phyloP scores from a whole-genome alignment of 78 protist genomes.

The slime mould (Dictyostelium discoideum) region dicty_2.7 NC_007091.3:977501-978000 shows the following conservation, averaged over 20 bases:
- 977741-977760: background rate
- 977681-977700: background rate
- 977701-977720: background rate
- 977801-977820: background rate
- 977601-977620: no score
- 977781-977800: background rate
- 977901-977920: slow-evolving; percentile 87
- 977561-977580: no score
- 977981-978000: slow-evolving; percentile 84
- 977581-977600: no score
- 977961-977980: slow-evolving; percentile 91
- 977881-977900: slow-evolving; percentile 84
- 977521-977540: no score
- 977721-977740: background rate
- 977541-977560: no score
- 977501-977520: no score
- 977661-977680: background rate
- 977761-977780: background rate
- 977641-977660: background rate
- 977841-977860: slow-evolving; percentile 74
- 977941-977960: slow-evolving; percentile 96
- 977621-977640: no score
- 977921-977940: slow-evolving; percentile 91
- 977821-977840: slow-evolving; percentile 80
- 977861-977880: slow-evolving; percentile 69